These are phyloP conservation scores for Nosema muscidifuracis DNA, from an alignment of 371 early-diverging fungal genomes.

Conservation along the genomic window DNA sequence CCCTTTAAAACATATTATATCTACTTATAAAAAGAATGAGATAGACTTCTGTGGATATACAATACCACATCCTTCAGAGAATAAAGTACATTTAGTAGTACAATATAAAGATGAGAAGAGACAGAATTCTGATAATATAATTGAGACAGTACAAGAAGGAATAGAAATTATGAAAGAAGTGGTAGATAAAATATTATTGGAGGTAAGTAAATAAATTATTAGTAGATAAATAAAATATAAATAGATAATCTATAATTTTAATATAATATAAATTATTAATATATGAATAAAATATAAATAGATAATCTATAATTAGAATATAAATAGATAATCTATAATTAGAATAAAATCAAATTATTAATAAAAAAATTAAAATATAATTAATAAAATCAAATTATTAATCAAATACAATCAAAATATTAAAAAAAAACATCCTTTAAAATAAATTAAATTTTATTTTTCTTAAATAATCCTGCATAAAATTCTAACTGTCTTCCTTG, in stretches of 20 bases:
- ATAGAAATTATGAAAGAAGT: constrained; percentile 22
- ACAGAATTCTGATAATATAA: constrained; percentile 46
- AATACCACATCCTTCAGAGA: constrained; percentile 96
- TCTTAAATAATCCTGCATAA: constrained; percentile 80
- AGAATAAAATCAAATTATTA: too few species aligned
- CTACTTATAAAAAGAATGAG: constrained; percentile 64
- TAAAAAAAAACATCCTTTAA: neutral
- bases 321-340: too few species aligned
- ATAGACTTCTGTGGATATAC: constrained; percentile 94
- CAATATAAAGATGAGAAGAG: constrained; percentile 64
- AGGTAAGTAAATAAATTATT: too few species aligned
- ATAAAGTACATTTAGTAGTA: constrained; percentile 78
- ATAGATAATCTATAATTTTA: too few species aligned
- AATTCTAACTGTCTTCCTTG: constrained; percentile 96
- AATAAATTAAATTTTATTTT: constrained; percentile 62
- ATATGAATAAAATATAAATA: too few species aligned
- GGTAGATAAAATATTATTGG: neutral
- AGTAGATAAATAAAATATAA: too few species aligned
- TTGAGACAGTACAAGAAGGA: constrained; percentile 27
- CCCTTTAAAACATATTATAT: constrained; percentile 38
- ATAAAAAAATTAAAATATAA: neutral
- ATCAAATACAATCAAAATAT: neutral
- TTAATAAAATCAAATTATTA: neutral
- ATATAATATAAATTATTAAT: too few species aligned
- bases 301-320: too few species aligned